Evolutionary conservation across 1,284 basidiomycete genomes (phyloP), one percentile per base, ranked within the genome.

Genomic region (Cryptococcus depauperatus): DNA sequence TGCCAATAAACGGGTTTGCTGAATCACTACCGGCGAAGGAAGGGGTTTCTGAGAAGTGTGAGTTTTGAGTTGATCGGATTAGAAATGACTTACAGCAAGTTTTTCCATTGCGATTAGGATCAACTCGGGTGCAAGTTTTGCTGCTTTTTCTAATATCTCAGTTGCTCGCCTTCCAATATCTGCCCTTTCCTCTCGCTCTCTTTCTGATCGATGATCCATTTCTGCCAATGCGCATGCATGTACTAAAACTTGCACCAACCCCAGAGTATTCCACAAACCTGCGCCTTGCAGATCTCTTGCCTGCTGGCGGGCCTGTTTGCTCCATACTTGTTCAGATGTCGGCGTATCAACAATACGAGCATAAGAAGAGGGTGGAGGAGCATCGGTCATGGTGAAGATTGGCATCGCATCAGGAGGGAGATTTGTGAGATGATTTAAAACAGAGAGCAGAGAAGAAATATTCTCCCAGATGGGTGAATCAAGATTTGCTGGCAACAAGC

Each of bases 101-200:
- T 92, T 87, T 43, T 95, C 77, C 32, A 97, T 71, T 48, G 89
- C 93, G 77, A 98, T 85, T 58, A 97, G 81, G 11, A 97, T 86
- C 30, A 97, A 73, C 69, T 98, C 95, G 0, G 93, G 89, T 46
- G 88, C 90, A 52, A 90, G 43, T 21, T 54, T 50, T 30, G 90
- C 80, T 0, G 89, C 91, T 56, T 89, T 87, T 62, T 93, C 89
- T 35, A 96, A 71, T 77, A 96, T 85, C 58, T 95, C 88, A 43
- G 84, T 77, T 13, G 90, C 84, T 52, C 79, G 83, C 54, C 74
- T 79, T 39, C 79, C 77, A 32, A 89, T 79, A 38, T 89, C 85
- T 10, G 70, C 61, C 16, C 76, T 78, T 33, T 88, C 83, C 25
- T 52, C 50, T 19, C 50, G 48, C 23, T 52, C 47, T 29, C 50